Base-by-base conservation (phyloP, 805 yeast genomes). In the Candida palmyrensis region DNA sequence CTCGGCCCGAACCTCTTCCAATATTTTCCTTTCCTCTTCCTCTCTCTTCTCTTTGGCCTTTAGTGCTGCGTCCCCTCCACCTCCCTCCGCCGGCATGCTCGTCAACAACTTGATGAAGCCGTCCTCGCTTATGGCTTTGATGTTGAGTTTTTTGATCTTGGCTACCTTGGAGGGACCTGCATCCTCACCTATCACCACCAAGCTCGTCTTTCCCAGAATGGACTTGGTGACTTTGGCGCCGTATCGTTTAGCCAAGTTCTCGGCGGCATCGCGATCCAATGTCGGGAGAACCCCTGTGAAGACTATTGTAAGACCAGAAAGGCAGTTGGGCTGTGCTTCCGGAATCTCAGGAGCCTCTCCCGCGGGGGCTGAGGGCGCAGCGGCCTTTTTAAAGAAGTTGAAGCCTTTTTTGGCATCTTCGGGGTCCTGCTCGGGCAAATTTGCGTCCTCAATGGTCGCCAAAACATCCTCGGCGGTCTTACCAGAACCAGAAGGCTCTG, bases 111-210 rank as follows among this genome's bases (percentile, higher is more conserved):
- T 77, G 25, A 84, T 58, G 45, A 92, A 88, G 0, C 97, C 97
- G 8, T 75, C 84, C 56, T 92, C 95, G 48, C 77, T 79, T 39
- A 90, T 81, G 25, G 94, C 87, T 57, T 89, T 89, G 35, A 86
- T 76, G 6, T 75, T 71, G 42, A 79, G 64, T 33, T 77, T 74
- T 47, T 76, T 80, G 43, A 94, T 90, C 49, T 80, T 85, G 47
- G 76, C 75, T 27, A 92, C 77, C 57, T 92, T 92, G n/a, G 87
- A 78, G 2, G 97, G 97, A 1, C 98, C 98, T 2, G 98, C 97
- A 44, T 92, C 97, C 33, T 73, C 87, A 6, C 98, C 98, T 19
- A 92, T 68, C 1, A 92, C 97, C 2, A 90, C 95, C 29, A 88
- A 67, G 16, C 87, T 75, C 1, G 98, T 92, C 48, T 82, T 85